phyloP scores from a whole-genome alignment of 208 protist species.

The Phytomonas sp. region DNA sequence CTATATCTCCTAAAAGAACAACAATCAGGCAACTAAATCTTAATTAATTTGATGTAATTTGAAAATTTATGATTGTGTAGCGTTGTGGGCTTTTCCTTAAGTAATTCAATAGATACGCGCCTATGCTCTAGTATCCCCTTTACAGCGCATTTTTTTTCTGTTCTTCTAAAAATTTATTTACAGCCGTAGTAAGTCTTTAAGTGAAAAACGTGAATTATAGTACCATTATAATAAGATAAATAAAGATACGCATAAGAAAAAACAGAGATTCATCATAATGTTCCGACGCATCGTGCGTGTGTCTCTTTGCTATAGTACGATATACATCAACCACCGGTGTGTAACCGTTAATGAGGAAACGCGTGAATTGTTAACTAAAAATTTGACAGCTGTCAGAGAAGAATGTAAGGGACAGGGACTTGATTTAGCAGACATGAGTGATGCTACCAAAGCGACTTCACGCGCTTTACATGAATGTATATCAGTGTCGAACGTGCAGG shows the following conservation, averaged over 20 bases:
- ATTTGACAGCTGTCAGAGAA: conserved; percentile 72
- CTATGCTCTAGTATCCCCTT: not conserved
- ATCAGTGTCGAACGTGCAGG: conserved; percentile 34
- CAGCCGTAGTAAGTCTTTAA: not conserved
- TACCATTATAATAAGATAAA: not conserved
- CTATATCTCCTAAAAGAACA: conserved; percentile 5
- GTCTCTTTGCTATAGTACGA: conserved; percentile 1
- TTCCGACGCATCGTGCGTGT: conserved; percentile 11
- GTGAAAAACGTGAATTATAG: not conserved
- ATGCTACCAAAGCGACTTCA: conserved; percentile 56
- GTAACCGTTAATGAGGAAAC: conserved; percentile 30
- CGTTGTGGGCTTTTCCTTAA: not conserved
- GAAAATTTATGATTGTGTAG: not conserved
- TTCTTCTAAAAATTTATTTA: conserved; percentile 3
- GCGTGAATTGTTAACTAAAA: conserved; percentile 63
- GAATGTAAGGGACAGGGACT: conserved; percentile 82
- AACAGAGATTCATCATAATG: conserved; percentile 2
- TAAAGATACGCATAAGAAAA: conserved; percentile 1
- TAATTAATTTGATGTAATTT: not conserved
- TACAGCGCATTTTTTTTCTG: not conserved
- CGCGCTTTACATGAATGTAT: conserved; percentile 47
- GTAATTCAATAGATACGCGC: not conserved
- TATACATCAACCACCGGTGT: conserved; percentile 8
- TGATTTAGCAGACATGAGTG: conserved; percentile 83
- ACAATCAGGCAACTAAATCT: not conserved